Conservation (phyloP, 352 stramenopile species). For the Globisporangium paddicum region DNA sequence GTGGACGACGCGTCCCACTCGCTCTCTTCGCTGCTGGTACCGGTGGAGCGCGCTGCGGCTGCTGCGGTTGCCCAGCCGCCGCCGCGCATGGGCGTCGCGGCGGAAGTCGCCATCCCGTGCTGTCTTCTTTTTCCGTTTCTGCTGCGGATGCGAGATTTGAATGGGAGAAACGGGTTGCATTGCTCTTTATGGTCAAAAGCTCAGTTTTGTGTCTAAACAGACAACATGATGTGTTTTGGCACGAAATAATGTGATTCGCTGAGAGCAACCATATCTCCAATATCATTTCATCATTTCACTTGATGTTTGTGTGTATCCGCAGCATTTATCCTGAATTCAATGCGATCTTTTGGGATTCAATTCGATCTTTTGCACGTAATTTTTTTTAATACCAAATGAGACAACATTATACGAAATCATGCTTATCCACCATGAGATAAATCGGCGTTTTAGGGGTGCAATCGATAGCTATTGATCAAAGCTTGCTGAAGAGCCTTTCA, state of each 20-base stretch:
- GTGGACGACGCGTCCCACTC: not conserved
- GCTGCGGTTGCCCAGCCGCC: not conserved
- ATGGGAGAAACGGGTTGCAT: not conserved
- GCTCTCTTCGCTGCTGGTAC: not conserved
- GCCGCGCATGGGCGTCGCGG: slow-evolving; percentile 3
- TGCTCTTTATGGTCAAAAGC: no score
- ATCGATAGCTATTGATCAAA: not conserved
- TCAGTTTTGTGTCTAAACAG: not conserved
- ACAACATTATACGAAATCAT: not conserved
- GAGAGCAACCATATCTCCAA: no score
- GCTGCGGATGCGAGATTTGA: not conserved
- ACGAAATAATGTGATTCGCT: no score
- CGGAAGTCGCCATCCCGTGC: slow-evolving; percentile 4
- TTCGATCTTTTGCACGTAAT: no score
- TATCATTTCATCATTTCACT: no score
- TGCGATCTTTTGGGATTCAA: no score
- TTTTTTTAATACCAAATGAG: no score
- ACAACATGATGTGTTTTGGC: not conserved
- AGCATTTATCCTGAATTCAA: no score
- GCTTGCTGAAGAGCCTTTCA: not conserved
- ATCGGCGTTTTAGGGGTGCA: not conserved
- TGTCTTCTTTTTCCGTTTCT: slow-evolving; percentile 1
- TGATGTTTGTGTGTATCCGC: no score
- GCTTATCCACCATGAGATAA: not conserved
- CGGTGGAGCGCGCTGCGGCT: not conserved